Percentiles rank a stretch among this genome's conserved stretches.
Conservation (phyloP, 495 filamentous ascomycete species). For the Venustampulla echinocandica region DNA sequence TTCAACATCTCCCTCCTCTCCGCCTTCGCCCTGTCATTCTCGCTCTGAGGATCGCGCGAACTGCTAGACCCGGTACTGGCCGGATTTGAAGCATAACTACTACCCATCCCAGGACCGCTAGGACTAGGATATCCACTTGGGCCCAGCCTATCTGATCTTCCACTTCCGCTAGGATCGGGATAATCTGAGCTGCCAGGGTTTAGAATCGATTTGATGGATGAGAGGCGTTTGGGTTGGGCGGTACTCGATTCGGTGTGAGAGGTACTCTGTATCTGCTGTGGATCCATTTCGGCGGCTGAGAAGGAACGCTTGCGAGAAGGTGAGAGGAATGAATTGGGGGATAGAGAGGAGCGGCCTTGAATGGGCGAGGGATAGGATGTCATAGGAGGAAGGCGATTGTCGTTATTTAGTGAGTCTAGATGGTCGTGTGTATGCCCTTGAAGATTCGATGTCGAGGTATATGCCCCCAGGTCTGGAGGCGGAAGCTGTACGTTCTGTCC, state of each 20-base stretch:
- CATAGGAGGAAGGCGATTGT: constrained; percentile 47
- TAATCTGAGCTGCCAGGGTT: constrained; percentile 41
- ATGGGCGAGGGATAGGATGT: constrained; percentile 32
- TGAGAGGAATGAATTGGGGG: constrained; percentile 43
- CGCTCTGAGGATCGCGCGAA: constrained; percentile 30
- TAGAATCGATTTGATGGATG: constrained; percentile 73
- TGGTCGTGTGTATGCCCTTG: constrained; percentile 27
- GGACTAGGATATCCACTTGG: constrained; percentile 7
- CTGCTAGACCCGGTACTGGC: constrained; percentile 12
- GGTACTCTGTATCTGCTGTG: constrained; percentile 9
- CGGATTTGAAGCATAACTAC: constrained; percentile 23
- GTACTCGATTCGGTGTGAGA: constrained; percentile 2
- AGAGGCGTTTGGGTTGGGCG: constrained; percentile 51
- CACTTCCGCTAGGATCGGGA: neutral
- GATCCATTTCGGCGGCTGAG: constrained; percentile 44
- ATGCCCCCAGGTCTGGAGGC: constrained; percentile 33
- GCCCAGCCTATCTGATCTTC: constrained; percentile 3
- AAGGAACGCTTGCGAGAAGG: constrained; percentile 58
- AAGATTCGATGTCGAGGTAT: constrained; percentile 27
- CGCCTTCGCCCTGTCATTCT: constrained; percentile 45
- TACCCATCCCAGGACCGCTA: constrained; percentile 13
- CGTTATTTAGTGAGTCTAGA: constrained; percentile 38
- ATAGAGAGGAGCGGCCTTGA: constrained; percentile 35
- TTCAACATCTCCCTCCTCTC: constrained; percentile 59
- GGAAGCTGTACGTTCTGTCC: constrained; percentile 29